Percentiles rank a stretch among this genome's conserved stretches.
phyloP scores from a whole-genome alignment of 768 basidiomycete species.

The Panaeolus papilionaceus region DNA sequence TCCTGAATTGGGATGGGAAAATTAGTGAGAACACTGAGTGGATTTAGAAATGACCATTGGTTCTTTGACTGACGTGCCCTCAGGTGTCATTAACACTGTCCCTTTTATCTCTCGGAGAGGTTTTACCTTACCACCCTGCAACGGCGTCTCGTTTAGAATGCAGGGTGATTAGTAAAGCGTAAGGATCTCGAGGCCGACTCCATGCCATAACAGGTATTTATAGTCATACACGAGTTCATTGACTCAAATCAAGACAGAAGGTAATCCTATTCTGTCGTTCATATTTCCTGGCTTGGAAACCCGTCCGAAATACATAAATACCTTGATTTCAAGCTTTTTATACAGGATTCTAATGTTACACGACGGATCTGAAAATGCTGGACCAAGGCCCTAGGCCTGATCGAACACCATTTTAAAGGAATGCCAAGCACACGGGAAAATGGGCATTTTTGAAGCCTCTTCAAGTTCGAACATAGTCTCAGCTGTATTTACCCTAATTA shows the following conservation, averaged over 20 bases:
- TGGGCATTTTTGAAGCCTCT: no score
- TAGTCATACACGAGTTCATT: not conserved
- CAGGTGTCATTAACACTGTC: not conserved
- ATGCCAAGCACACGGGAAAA: no score
- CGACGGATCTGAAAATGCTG: no score
- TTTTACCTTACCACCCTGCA: conserved; percentile 5
- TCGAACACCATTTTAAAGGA: no score
- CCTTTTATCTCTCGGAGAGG: not conserved
- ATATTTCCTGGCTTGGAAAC: not conserved
- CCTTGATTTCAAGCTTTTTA: not conserved
- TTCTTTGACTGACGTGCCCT: not conserved
- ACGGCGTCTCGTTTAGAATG: not conserved
- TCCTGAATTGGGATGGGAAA: conserved; percentile 12
- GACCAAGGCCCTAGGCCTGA: no score
- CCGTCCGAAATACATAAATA: not conserved
- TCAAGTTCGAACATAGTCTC: no score
- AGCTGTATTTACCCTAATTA: no score
- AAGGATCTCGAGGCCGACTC: not conserved
- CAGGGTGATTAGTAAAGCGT: not conserved
- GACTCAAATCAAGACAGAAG: not conserved
- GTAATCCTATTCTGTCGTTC: not conserved
- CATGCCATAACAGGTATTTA: not conserved
- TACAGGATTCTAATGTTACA: not conserved
- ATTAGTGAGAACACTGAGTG: conserved; percentile 3
- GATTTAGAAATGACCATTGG: conserved; percentile 12